These are phyloP conservation scores for Fragaria nilgerrensis DNA, from an alignment of 306 rosid species.

Conservation along the genomic window DNA sequence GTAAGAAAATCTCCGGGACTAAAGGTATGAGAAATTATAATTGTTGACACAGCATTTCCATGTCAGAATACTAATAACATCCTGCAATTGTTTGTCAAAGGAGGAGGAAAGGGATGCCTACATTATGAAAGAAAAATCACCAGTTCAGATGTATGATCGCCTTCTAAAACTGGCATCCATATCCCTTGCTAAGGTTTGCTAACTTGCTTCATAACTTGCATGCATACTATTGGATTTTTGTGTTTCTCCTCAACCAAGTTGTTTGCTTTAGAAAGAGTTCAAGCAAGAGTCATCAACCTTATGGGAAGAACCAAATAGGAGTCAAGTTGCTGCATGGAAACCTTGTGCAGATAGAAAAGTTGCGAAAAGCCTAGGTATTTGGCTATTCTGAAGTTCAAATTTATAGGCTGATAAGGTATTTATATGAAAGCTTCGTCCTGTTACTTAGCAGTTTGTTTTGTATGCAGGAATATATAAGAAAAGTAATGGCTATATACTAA, in stretches of 20 bases:
- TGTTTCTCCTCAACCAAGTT: constrained; percentile 7
- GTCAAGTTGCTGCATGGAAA: constrained; percentile 61
- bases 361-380: constrained; percentile 41
- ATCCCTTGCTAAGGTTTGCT: constrained; percentile 12
- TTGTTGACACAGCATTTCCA: neutral
- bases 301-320: constrained; percentile 64
- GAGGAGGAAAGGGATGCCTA: constrained; percentile 36
- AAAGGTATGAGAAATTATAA: neutral
- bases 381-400: constrained; percentile 8
- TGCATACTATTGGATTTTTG: neutral
- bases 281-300: constrained; percentile 59
- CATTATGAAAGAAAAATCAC: constrained; percentile 35
- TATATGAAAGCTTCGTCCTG: neutral
- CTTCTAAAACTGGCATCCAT: constrained; percentile 34
- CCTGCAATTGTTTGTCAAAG: constrained; percentile 16
- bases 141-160: constrained; percentile 66
- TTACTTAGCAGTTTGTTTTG: constrained; percentile 8
- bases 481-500: constrained; percentile 75
- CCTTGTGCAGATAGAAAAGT: constrained; percentile 71
- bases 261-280: constrained; percentile 50
- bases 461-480: constrained; percentile 47
- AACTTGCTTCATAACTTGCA: constrained; percentile 50
- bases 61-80: neutral
- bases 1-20: constrained; percentile 35
- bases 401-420: neutral